Base-by-base conservation (phyloP, 1,139 yeast species). In the Blastobotrys malaysiensis region DNA sequence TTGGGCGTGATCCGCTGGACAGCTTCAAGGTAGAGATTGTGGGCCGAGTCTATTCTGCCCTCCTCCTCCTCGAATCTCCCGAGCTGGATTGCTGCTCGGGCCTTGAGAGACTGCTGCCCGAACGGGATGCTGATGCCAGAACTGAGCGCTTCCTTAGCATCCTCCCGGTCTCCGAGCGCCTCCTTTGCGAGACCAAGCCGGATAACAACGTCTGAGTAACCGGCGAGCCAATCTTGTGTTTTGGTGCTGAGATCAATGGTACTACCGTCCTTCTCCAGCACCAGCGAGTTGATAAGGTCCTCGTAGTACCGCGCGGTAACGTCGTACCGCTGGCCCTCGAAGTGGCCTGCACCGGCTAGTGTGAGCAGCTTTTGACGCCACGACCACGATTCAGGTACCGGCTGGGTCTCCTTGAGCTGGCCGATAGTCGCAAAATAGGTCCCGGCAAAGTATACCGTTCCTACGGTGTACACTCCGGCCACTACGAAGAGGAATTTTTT, bases 21-120 rank as follows among this genome's bases (percentile, higher is more conserved):
- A 1, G 81, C 72, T 49, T 81, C 70, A 46, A 72, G 62, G 49
- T 79, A 67, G 52, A 76, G 75, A 3, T 57, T 49, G 27, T 75
- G 73, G 44, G 76, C 75, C 16, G 67, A 69, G 1, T 62, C 57
- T 2, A 61, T 51, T 46, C 67, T 64, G 0, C 65, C 61, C 3
- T 62, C 61, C 18, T 55, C 52, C 9, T 52, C 48, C 6, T 61
- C 65, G 55, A 63, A 49, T 61, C 63, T 50, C 57, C 65, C 58
- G 50, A 65, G 61, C 62, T 64, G 65, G 52, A 64, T 57, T 5
- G 64, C 58, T 36, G 69, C 66, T 57, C 62, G 52, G 57, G 69
- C 61, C 56, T 70, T 61, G 55, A 64, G 54, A 48, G 60, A 49
- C 5, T 52, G 46, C 54, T 61, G 53, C 56, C 77, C 66, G 58